Conservation (phyloP, 2,329 filamentous ascomycete species). For the Gnomoniopsis sp. region DNA sequence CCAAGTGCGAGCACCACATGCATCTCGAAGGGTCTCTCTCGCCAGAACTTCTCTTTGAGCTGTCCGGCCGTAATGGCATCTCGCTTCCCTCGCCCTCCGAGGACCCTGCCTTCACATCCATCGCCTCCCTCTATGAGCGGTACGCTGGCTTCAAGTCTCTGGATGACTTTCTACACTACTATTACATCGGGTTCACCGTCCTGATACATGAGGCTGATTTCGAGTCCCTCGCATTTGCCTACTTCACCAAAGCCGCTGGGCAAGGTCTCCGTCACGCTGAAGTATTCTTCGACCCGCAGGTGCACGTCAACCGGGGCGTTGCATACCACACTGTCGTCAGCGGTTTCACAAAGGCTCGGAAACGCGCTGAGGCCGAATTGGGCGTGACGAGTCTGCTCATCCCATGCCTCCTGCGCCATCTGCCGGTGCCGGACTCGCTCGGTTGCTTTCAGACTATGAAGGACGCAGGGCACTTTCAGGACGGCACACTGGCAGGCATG, state of each 20-base stretch:
- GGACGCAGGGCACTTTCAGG: slow-evolving; percentile 40
- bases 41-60: slow-evolving; percentile 65
- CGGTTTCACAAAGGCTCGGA: slow-evolving; percentile 60
- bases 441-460: slow-evolving; percentile 40
- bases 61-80: slow-evolving; percentile 66
- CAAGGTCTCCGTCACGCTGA: slow-evolving; percentile 71
- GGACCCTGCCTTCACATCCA: slow-evolving; percentile 62
- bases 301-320: slow-evolving; percentile 63
- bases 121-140: slow-evolving; percentile 55
- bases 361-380: slow-evolving; percentile 58
- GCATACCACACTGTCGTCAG: slow-evolving; percentile 59
- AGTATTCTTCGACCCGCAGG: slow-evolving; percentile 79
- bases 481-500: slow-evolving; percentile 27
- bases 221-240: slow-evolving; percentile 67
- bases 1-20: slow-evolving; percentile 80
- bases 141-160: slow-evolving; percentile 68
- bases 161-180: slow-evolving; percentile 75
- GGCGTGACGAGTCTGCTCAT: slow-evolving; percentile 64
- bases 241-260: slow-evolving; percentile 61
- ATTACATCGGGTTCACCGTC: slow-evolving; percentile 73
- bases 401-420: slow-evolving; percentile 69
- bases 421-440: slow-evolving; percentile 57
- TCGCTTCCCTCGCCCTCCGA: slow-evolving; percentile 48
- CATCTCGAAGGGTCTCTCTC: slow-evolving; percentile 75
- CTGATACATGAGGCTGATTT: slow-evolving; percentile 66